phyloP scores from a whole-genome alignment of 441 rosid species.

The Pelargonium cotyledonis region DNA sequence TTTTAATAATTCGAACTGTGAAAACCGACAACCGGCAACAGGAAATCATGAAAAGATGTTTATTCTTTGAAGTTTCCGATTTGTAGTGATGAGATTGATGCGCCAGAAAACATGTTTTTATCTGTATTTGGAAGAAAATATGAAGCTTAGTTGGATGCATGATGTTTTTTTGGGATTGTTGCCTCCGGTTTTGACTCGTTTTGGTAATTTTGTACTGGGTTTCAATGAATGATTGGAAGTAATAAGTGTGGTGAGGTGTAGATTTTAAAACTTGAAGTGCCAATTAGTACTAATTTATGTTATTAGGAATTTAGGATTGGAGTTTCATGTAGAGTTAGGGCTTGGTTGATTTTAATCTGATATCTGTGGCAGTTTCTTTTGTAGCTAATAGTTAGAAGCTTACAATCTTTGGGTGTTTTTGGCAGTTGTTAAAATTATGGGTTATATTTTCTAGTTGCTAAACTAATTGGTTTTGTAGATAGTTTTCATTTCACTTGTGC shows the following conservation, averaged over 20 bases:
- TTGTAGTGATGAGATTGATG: background rate
- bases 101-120: background rate
- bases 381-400: too few relatives aligned
- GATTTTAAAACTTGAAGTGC: too few relatives aligned
- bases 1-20: too few relatives aligned
- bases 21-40: too few relatives aligned
- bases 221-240: background rate
- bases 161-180: background rate
- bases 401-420: background rate
- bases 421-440: background rate
- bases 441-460: slow-evolving; percentile 3
- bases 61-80: background rate
- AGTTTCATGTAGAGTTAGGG: background rate
- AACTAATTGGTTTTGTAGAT: background rate
- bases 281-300: too few relatives aligned
- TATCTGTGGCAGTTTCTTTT: background rate
- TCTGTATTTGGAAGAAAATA: background rate
- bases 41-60: too few relatives aligned
- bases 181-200: background rate
- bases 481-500: background rate
- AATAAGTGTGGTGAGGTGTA: too few relatives aligned
- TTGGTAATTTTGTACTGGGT: background rate
- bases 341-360: background rate
- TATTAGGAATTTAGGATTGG: too few relatives aligned
- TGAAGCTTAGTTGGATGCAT: background rate